These are phyloP conservation scores for Nannochloropsis salina DNA, from an alignment of 108 stramenopile species.

Conservation along the genomic window DNA sequence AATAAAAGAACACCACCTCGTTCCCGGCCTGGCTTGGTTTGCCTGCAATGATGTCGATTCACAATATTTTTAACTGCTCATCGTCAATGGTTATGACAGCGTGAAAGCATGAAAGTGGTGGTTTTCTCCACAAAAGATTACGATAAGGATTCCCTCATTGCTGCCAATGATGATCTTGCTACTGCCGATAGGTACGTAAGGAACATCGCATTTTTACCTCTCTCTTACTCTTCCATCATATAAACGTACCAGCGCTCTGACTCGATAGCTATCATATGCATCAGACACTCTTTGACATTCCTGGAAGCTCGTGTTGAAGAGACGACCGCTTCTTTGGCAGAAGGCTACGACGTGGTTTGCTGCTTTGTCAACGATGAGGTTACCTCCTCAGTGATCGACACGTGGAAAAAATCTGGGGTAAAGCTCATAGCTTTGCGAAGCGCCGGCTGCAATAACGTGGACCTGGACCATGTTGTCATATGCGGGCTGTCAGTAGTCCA, in stretches of 20 bases:
- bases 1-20: too few relatives aligned
- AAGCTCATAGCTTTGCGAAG: conserved; percentile 62
- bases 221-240: too few relatives aligned
- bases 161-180: not conserved
- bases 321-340: conserved; percentile 52
- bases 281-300: conserved; percentile 6
- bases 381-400: conserved; percentile 37
- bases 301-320: conserved; percentile 53
- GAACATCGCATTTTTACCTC: not conserved
- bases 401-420: conserved; percentile 57
- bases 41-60: too few relatives aligned
- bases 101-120: not conserved
- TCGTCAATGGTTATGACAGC: too few relatives aligned
- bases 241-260: too few relatives aligned
- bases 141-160: not conserved
- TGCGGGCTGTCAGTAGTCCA: conserved; percentile 59
- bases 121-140: not conserved
- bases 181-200: not conserved
- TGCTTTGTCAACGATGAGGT: conserved; percentile 69
- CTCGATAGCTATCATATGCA: too few relatives aligned
- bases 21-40: too few relatives aligned
- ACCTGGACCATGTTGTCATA: conserved; percentile 59
- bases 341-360: conserved; percentile 63
- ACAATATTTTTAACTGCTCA: too few relatives aligned
- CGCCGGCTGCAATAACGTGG: conserved; percentile 66